Percentiles rank a stretch among this genome's conserved stretches.
phyloP scores from a whole-genome alignment of 2,329 filamentous ascomycete species.

The Monilinia vaccinii-corymbosi region DNA sequence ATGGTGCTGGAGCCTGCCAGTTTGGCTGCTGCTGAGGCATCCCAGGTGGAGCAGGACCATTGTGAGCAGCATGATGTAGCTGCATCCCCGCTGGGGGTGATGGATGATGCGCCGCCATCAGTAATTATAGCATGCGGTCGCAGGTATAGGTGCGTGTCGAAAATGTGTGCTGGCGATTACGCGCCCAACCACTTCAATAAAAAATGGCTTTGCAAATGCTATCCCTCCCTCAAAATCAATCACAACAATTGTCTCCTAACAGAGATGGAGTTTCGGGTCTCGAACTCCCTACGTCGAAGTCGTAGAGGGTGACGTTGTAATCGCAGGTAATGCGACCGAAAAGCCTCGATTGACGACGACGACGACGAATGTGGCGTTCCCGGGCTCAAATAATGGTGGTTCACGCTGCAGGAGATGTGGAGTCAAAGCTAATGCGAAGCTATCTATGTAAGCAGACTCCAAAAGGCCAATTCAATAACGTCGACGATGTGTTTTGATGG shows the following conservation, averaged over 20 bases:
- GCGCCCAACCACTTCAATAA: slow-evolving; percentile 5
- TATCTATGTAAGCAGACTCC: neutral
- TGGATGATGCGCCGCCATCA: slow-evolving; percentile 30
- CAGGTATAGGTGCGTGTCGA: neutral
- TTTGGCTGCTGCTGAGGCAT: slow-evolving; percentile 22
- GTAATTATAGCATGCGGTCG: slow-evolving; percentile 2
- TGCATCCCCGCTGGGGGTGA: slow-evolving; percentile 49
- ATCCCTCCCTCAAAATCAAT: neutral
- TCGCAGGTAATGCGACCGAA: neutral
- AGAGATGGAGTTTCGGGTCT: neutral
- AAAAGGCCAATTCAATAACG: neutral
- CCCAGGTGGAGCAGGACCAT: slow-evolving; percentile 25
- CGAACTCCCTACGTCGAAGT: neutral
- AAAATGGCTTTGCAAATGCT: neutral
- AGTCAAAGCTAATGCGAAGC: neutral
- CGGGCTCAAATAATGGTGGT: neutral
- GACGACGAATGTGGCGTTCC: neutral
- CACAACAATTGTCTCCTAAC: neutral
- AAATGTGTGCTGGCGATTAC: slow-evolving; percentile 8
- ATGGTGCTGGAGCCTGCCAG: slow-evolving; percentile 31
- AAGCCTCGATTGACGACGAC: neutral
- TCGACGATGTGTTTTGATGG: neutral
- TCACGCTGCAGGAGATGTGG: neutral
- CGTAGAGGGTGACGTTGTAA: neutral
- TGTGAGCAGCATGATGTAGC: slow-evolving; percentile 25